A percentile compares a stretch with the other conserved stretches of the same genome.
Conservation (phyloP, 805 yeast species). For the Suhomyces sp. region DNA sequence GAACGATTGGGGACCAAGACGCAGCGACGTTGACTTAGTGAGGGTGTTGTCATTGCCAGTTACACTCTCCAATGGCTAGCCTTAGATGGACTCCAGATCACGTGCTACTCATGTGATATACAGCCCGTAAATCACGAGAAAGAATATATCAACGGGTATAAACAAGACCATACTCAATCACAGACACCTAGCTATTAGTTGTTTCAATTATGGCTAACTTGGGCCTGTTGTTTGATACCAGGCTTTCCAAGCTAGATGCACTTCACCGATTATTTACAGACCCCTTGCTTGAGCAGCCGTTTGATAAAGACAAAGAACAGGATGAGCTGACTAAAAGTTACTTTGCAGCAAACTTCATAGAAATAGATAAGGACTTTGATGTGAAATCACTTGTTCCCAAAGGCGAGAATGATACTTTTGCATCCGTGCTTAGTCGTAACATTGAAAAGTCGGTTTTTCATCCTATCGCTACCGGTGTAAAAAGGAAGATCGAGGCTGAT, state of each 20-base stretch:
- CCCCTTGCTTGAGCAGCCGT: slow-evolving; percentile 6
- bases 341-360: background rate
- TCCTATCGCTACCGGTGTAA: background rate
- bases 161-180: background rate
- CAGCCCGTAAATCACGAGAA: background rate
- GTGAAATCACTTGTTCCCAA: background rate
- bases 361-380: background rate
- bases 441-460: slow-evolving; percentile 3
- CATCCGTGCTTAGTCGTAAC: background rate
- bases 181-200: background rate
- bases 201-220: background rate
- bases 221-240: slow-evolving; percentile 5
- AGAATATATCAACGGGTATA: background rate
- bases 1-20: no score
- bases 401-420: background rate
- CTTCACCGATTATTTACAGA: slow-evolving; percentile 15
- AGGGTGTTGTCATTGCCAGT: background rate
- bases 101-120: background rate
- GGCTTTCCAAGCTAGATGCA: slow-evolving; percentile 19
- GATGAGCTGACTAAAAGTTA: background rate
- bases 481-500: background rate
- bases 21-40: no score
- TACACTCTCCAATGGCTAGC: background rate
- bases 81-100: background rate
- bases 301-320: background rate